A percentile compares a stretch with the other conserved stretches of the same genome.
Evolutionary conservation across 441 rosid genomes (phyloP).

Genomic region (Erodium texanum): DNA sequence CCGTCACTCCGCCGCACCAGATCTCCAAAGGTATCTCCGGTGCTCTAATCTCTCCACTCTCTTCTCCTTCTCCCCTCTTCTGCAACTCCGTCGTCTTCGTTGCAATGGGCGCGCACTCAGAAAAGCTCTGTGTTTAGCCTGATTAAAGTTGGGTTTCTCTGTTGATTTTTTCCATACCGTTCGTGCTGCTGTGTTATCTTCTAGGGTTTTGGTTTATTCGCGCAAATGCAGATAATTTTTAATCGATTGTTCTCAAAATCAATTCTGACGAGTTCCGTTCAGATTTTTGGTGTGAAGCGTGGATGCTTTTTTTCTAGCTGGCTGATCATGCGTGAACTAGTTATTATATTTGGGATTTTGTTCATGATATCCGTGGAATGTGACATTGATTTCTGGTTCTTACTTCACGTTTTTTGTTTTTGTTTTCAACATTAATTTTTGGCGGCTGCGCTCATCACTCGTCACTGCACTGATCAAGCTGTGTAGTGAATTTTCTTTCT

Average conservation of each 20-base stretch:
- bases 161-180: background rate
- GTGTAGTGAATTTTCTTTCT: background rate
- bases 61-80: no score
- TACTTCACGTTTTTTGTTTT: no score
- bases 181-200: background rate
- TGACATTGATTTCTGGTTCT: no score
- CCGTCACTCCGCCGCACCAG: conserved; percentile 66
- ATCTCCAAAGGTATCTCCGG: conserved; percentile 66
- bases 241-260: background rate
- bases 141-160: no score
- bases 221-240: background rate
- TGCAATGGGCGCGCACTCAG: no score
- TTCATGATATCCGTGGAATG: background rate
- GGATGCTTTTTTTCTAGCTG: background rate
- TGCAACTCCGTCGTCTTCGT: no score
- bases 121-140: no score
- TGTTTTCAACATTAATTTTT: background rate
- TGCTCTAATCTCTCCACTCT: background rate
- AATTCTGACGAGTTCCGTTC: background rate
- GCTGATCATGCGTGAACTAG: background rate
- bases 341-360: background rate
- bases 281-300: background rate
- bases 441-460: background rate
- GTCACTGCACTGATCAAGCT: no score
- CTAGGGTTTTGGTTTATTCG: conserved; percentile 1